These are phyloP conservation scores for Ascodesmis nigricans DNA, from an alignment of 495 filamentous ascomycete genomes.

Conservation along the genomic window DNA sequence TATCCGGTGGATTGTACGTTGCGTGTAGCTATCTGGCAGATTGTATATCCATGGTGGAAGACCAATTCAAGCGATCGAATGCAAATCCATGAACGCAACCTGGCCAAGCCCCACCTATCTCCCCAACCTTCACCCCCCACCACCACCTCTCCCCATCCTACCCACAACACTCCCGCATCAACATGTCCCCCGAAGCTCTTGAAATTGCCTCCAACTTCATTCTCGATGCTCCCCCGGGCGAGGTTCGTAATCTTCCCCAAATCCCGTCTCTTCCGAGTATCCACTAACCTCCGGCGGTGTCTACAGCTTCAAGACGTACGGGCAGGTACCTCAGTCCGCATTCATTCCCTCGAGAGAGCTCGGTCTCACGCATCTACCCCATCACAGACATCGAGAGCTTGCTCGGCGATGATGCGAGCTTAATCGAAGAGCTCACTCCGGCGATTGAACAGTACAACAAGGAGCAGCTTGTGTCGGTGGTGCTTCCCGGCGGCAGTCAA, in stretches of 20 bases:
- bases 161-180: no score
- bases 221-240: slow-evolving; percentile 84
- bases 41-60: no score
- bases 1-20: no score
- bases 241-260: slow-evolving; percentile 35
- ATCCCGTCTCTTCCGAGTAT: background rate
- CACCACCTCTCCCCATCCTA: no score
- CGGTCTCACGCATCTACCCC: slow-evolving; percentile 3
- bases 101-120: no score
- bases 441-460: slow-evolving; percentile 94
- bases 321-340: slow-evolving; percentile 36
- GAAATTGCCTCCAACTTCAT: slow-evolving; percentile 69
- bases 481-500: slow-evolving; percentile 68
- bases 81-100: no score
- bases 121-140: no score
- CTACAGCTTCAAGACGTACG: slow-evolving; percentile 78
- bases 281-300: slow-evolving; percentile 18
- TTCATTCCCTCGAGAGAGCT: background rate
- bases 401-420: slow-evolving; percentile 42
- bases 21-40: no score
- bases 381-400: slow-evolving; percentile 66
- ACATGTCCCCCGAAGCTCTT: slow-evolving; percentile 23
- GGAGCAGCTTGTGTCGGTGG: slow-evolving; percentile 68
- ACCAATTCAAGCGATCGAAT: no score
- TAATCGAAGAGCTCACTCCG: slow-evolving; percentile 47